A percentile compares a stretch with the other conserved stretches of the same genome.
These are phyloP conservation scores for Pleurotus salmoneostramineus DNA, from an alignment of 768 basidiomycete species.

Conservation along the genomic window DNA sequence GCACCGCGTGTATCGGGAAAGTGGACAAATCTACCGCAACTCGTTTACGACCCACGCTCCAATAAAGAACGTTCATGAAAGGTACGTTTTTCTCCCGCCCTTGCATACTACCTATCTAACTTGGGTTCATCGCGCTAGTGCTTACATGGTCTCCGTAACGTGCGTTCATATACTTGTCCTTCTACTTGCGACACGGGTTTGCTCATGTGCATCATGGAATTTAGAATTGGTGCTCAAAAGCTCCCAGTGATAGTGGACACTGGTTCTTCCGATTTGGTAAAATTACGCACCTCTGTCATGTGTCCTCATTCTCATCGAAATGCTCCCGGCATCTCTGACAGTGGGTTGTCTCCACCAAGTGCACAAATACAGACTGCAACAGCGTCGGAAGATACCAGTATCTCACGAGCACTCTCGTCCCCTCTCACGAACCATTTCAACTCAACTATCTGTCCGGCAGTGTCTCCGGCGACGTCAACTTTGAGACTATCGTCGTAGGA, in stretches of 20 bases:
- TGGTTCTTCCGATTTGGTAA: constrained; percentile 54
- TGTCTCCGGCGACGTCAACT: constrained; percentile 42
- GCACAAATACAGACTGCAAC: constrained; percentile 39
- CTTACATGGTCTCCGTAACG: constrained; percentile 16
- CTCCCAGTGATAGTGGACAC: constrained; percentile 50
- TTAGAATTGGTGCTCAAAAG: constrained; percentile 34
- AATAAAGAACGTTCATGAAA: constrained; percentile 26
- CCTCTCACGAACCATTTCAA: constrained; percentile 33
- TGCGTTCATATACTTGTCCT: neutral
- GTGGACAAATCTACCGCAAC: neutral
- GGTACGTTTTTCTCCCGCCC: constrained; percentile 12
- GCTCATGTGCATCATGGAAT: constrained; percentile 12
- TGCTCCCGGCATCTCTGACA: constrained; percentile 17
- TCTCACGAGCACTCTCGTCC: constrained; percentile 22
- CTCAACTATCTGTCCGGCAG: constrained; percentile 47
- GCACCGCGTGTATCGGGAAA: constrained; percentile 7
- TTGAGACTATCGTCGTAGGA: constrained; percentile 34
- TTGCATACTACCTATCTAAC: too few relatives aligned
- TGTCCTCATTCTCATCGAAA: constrained; percentile 19
- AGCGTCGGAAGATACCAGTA: constrained; percentile 36
- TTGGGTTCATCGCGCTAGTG: neutral
- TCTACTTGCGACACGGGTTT: neutral
- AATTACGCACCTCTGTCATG: constrained; percentile 8
- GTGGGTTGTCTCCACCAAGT: constrained; percentile 51
- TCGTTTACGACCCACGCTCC: constrained; percentile 17